phyloP scores from a whole-genome alignment of 1,139 yeast species.

The Candida anutae region DNA sequence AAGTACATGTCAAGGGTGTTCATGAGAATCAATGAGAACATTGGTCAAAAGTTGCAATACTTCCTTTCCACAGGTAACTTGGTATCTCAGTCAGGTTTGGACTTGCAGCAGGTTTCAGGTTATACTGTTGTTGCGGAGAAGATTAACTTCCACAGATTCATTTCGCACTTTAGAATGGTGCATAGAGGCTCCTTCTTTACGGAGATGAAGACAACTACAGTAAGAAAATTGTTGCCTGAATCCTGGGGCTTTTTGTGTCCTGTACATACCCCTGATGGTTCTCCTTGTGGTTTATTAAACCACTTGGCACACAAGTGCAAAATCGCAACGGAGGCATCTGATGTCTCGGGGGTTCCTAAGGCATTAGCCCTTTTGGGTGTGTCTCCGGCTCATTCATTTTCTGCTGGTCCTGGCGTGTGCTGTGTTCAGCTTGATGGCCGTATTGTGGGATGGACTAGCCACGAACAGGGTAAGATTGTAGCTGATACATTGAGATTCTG shows the following conservation, averaged over 20 bases:
- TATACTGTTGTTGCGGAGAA: conserved; percentile 98
- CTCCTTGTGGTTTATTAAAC: conserved; percentile 97
- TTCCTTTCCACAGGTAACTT: conserved; percentile 95
- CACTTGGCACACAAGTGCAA: conserved; percentile 94
- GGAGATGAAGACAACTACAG: conserved; percentile 94
- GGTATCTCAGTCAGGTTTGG: conserved; percentile 94
- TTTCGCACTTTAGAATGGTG: conserved; percentile 97
- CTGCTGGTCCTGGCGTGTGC: conserved; percentile 82
- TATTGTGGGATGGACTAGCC: conserved; percentile 91
- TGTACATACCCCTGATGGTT: conserved; percentile 99
- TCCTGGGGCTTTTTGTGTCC: conserved; percentile 99
- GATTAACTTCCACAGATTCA: conserved; percentile 92
- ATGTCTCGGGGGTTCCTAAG: conserved; percentile 64
- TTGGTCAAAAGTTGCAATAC: conserved; percentile 90
- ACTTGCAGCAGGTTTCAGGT: conserved; percentile 96
- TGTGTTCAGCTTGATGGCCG: conserved; percentile 93
- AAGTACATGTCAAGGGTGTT: conserved; percentile 79
- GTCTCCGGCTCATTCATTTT: conserved; percentile 64
- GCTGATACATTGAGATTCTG: conserved; percentile 89
- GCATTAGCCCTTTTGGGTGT: conserved; percentile 74
- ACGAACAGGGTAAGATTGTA: conserved; percentile 75
- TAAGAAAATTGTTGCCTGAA: conserved; percentile 91
- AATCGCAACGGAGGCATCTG: conserved; percentile 70
- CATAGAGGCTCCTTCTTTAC: conserved; percentile 99
- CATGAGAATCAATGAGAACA: conserved; percentile 77